Percentiles rank a stretch among this genome's conserved stretches.
phyloP scores from a whole-genome alignment of 345 rosid species.

The Eucalyptus marginata region DNA sequence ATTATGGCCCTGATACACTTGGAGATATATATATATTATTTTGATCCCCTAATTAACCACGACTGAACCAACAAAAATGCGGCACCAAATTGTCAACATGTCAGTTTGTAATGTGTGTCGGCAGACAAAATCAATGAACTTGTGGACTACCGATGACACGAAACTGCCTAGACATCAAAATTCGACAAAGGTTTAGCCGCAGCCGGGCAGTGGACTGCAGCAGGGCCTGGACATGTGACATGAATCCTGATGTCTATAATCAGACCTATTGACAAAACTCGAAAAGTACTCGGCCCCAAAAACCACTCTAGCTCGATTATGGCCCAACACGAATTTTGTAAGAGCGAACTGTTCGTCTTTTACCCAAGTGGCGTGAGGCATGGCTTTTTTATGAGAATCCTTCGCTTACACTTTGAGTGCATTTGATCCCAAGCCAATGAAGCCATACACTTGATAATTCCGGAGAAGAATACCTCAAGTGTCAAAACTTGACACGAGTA shows the following conservation, averaged over 20 bases:
- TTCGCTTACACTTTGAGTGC: not conserved
- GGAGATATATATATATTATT: too few relatives aligned
- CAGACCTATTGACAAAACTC: not conserved
- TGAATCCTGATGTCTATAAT: not conserved
- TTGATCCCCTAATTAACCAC: too few relatives aligned
- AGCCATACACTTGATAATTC: fast-evolving
- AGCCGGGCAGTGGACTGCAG: not conserved
- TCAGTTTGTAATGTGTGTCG: too few relatives aligned
- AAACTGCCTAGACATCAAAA: not conserved
- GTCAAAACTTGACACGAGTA: fast-evolving
- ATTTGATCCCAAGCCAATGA: too few relatives aligned
- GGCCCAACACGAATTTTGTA: not conserved
- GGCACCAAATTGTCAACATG: too few relatives aligned
- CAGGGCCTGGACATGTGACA: not conserved
- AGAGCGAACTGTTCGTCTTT: not conserved
- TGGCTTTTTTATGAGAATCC: not conserved
- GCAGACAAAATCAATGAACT: not conserved
- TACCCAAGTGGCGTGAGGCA: not conserved
- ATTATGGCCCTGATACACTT: fast-evolving
- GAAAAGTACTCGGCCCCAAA: not conserved
- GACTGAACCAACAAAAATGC: too few relatives aligned
- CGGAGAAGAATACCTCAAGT: fast-evolving
- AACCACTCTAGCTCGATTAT: not conserved
- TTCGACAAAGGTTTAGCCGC: not conserved
- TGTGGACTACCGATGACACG: too few relatives aligned